Evolutionary conservation across 495 filamentous ascomycete species (phyloP).

Genomic region (Trypethelium eluteriae): DNA sequence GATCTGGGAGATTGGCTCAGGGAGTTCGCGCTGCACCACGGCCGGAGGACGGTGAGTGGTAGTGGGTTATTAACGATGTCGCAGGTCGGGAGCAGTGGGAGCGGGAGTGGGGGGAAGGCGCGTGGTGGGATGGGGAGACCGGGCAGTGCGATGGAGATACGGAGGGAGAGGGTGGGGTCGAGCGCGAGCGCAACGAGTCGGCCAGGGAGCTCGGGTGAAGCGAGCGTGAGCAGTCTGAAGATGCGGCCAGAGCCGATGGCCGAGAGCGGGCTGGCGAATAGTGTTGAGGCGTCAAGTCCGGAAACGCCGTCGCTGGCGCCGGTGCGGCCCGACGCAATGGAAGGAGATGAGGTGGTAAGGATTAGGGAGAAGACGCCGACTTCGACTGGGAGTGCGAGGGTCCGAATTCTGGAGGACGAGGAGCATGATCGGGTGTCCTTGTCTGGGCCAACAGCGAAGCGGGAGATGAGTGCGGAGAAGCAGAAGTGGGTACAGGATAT

Average conservation of each 20-base stretch:
- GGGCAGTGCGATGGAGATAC: not conserved
- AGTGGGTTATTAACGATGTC: constrained; percentile 29
- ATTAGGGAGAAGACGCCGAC: not conserved
- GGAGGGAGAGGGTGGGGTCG: not conserved
- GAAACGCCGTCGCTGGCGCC: constrained; percentile 2
- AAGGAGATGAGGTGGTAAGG: constrained; percentile 42
- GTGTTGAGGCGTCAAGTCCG: not conserved
- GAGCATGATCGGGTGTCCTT: not conserved
- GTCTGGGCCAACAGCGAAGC: constrained; percentile 36
- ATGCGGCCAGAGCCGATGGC: not conserved
- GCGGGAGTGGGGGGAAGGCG: not conserved
- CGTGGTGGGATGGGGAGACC: not conserved
- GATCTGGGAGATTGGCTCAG: constrained; percentile 91
- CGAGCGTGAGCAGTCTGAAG: not conserved
- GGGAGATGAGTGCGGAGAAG: constrained; percentile 56
- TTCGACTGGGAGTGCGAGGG: not conserved
- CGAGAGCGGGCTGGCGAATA: not conserved
- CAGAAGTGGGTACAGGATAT: constrained; percentile 66
- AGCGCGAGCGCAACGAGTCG: not conserved
- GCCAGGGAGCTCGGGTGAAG: not conserved
- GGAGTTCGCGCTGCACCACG: constrained; percentile 86
- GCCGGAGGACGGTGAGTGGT: constrained; percentile 47
- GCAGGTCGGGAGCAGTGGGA: not conserved
- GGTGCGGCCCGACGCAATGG: not conserved
- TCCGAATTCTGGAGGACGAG: constrained; percentile 6